Base-by-base conservation (phyloP, 2,329 filamentous ascomycete species). In the Didymella arachidicola region DNA sequence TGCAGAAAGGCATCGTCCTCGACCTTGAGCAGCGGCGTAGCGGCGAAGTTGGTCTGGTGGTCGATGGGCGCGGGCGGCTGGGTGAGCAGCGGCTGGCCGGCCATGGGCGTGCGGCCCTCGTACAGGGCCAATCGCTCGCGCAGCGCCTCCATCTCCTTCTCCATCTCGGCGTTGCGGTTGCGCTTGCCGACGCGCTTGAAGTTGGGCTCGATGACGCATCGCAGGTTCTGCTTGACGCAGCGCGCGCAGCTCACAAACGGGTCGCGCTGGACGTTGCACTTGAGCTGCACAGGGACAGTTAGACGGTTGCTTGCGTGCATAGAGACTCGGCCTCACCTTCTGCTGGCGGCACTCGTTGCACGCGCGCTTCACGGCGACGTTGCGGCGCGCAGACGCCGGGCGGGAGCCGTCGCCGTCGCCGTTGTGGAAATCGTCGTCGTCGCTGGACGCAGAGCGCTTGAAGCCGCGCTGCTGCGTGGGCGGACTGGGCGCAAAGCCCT, bases 341-440 rank as follows among this genome's bases (percentile, higher is more conserved):
- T 94, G 91, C 79, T 94, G 91, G 61, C 90, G 85, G 74, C 90
- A 94, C 77, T 94, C 90, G 72, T 93, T 93, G 78, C 91, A 94
- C 6, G 91, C 91, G 69, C 91, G 84, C 80, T 94, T 92, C 47
- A 77, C 75, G 39, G 74, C 73, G 3, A 71, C 71, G 59, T 72
- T 71, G 59, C 74, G 73, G 49, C 71, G 67, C 63, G 67, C 61
- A 30, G 68, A 70, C 47, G 63, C 65, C 19, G 62, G 64, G 34
- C 72, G 67, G 36, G 65, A 60, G 46, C 63, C 68, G 27, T 65
- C 69, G 3, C 52, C 63, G 53, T 76, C 69, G 60, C 69, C 71
- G 57, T 75, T 67, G 16, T 36, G 19, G 41, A 74, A 72, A 19
- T 64, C 56, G 47, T 77, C 74, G 55, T 76, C 74, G 61, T 75